phyloP scores from a whole-genome alignment of 2,329 filamentous ascomycete species.

The Boeremia lycopersici region DNA sequence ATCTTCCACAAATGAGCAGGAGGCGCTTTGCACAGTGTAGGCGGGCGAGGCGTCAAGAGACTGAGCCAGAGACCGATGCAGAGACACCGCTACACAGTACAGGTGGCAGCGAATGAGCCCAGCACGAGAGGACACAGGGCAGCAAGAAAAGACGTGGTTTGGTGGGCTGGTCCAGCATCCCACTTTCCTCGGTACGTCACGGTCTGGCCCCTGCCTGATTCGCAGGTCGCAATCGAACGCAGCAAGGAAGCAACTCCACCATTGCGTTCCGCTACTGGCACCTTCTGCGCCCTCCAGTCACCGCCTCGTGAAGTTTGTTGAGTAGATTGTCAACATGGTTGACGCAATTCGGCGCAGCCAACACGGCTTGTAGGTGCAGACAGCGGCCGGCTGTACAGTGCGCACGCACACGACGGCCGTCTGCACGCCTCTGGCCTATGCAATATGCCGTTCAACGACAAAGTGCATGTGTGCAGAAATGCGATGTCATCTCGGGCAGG shows the following conservation, averaged over 20 bases:
- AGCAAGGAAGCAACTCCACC: slow-evolving; percentile 21
- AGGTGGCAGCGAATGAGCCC: not conserved
- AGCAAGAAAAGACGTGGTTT: slow-evolving; percentile 16
- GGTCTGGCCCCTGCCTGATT: slow-evolving; percentile 7
- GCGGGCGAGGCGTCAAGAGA: not conserved
- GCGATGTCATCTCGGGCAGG: not conserved
- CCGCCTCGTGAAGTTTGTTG: slow-evolving; percentile 19
- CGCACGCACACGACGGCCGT: not conserved
- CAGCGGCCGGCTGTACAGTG: not conserved
- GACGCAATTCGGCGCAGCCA: slow-evolving; percentile 17
- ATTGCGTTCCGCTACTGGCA: slow-evolving; percentile 24
- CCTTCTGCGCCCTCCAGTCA: slow-evolving; percentile 19
- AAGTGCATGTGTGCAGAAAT: not conserved
- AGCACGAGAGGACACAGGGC: slow-evolving; percentile 8
- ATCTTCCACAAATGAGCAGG: not conserved
- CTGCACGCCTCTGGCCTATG: not conserved
- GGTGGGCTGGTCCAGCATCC: slow-evolving; percentile 24
- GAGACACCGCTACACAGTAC: slow-evolving; percentile 3
- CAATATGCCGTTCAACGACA: not conserved
- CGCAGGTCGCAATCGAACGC: slow-evolving; percentile 15
- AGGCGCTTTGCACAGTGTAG: not conserved
- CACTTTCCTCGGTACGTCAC: slow-evolving; percentile 22
- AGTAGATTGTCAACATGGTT: slow-evolving; percentile 25
- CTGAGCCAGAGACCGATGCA: not conserved
- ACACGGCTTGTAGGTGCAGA: slow-evolving; percentile 8